A percentile compares a stretch with the other conserved stretches of the same genome.
These are phyloP conservation scores for Alternaria metachromatica DNA, from an alignment of 2,329 filamentous ascomycete genomes.

Conservation along the genomic window DNA sequence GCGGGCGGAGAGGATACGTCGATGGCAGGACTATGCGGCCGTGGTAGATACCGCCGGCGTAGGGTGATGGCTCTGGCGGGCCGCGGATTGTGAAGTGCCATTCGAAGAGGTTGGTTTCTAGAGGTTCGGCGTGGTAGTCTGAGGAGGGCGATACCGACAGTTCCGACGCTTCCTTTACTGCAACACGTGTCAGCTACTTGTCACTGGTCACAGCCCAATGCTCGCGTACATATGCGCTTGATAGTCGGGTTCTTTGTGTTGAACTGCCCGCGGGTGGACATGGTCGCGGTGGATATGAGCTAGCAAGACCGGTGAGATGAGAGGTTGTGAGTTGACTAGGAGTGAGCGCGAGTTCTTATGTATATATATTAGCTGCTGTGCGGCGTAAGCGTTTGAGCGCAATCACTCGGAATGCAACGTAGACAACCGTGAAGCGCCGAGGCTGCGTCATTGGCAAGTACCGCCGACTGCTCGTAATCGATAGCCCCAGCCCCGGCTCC, in stretches of 20 bases:
- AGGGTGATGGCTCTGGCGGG: constrained; percentile 78
- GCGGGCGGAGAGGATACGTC: constrained; percentile 88
- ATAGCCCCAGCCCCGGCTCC: background rate
- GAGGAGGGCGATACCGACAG: constrained; percentile 79
- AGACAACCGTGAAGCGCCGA: constrained; percentile 3
- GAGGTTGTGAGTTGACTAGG: background rate
- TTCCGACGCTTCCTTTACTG: constrained; percentile 90
- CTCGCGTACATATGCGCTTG: constrained; percentile 74
- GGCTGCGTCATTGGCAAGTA: constrained; percentile 7
- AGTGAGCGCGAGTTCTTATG: background rate
- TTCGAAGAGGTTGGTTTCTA: constrained; percentile 91
- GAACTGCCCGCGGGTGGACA: constrained; percentile 56
- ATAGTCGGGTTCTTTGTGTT: constrained; percentile 84
- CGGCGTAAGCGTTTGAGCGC: background rate
- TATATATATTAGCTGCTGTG: background rate
- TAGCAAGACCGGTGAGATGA: background rate
- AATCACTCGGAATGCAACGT: constrained; percentile 12
- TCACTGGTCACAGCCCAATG: background rate
- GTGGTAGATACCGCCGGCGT: constrained; percentile 86
- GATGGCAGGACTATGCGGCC: constrained; percentile 91
- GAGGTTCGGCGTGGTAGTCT: constrained; percentile 84
- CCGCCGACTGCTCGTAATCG: constrained; percentile 8
- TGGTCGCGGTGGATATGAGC: constrained; percentile 19
- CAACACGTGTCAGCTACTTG: constrained; percentile 28
- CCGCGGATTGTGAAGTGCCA: constrained; percentile 99